Percentiles rank a stretch among this genome's conserved stretches.
These are phyloP conservation scores for Rosellinia necatrix DNA, from an alignment of 2,329 filamentous ascomycete genomes.

Conservation along the genomic window DNA sequence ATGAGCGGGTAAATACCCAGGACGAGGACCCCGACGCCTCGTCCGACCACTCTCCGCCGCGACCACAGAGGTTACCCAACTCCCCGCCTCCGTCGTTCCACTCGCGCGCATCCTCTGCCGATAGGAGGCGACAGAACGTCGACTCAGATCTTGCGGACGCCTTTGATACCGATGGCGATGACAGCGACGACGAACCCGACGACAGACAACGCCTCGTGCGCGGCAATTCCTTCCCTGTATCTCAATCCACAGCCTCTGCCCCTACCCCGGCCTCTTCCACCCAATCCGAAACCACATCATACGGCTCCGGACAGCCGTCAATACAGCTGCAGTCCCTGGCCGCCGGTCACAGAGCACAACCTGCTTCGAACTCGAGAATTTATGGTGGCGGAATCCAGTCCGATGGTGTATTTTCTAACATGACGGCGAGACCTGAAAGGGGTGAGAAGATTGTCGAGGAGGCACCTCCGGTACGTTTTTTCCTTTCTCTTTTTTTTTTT, in stretches of 20 bases:
- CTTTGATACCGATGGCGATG: conserved; percentile 82
- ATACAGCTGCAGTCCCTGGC: conserved; percentile 40
- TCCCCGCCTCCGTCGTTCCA: conserved; percentile 84
- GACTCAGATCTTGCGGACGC: conserved; percentile 88
- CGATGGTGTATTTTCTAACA: conserved; percentile 95
- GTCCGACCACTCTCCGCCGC: conserved; percentile 39
- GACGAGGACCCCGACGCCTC: conserved; percentile 55
- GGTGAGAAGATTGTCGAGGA: conserved; percentile 80
- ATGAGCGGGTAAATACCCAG: conserved; percentile 64
- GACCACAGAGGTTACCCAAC: conserved; percentile 51
- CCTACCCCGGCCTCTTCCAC: conserved; percentile 25
- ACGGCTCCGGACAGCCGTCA: conserved; percentile 25
- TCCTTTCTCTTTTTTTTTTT: background rate
- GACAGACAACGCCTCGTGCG: conserved; percentile 87
- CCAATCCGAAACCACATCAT: conserved; percentile 24
- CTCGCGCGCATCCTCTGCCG: conserved; percentile 76
- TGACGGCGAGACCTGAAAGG: conserved; percentile 86
- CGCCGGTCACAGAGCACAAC: conserved; percentile 30
- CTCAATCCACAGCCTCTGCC: conserved; percentile 27
- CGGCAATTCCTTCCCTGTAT: conserved; percentile 52
- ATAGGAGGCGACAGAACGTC: conserved; percentile 52
- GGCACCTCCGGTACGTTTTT: conserved; percentile 85
- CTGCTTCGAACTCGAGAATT: conserved; percentile 49
- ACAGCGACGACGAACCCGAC: conserved; percentile 72
- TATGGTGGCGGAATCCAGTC: conserved; percentile 78